Percentiles rank a stretch among this genome's conserved stretches.
Evolutionary conservation across 345 rosid genomes (phyloP).

Genomic region (Ceriops zippeliana): DNA sequence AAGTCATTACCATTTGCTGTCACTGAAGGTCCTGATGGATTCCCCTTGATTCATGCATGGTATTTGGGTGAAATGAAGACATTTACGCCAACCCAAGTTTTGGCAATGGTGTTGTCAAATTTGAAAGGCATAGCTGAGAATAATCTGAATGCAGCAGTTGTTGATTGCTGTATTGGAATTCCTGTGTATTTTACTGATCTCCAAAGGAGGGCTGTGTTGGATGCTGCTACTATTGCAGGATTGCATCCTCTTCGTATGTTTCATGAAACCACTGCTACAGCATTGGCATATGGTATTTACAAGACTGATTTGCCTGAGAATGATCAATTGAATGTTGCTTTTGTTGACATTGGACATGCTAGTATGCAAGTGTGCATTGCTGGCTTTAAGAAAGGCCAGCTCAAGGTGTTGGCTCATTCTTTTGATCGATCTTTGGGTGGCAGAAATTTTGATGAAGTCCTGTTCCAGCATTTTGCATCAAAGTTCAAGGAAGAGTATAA

Average conservation of each 20-base stretch:
- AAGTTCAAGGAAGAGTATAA: constrained; percentile 53
- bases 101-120: constrained; percentile 68
- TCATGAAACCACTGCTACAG: constrained; percentile 66
- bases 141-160: constrained; percentile 38
- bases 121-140: constrained; percentile 56
- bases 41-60: constrained; percentile 39
- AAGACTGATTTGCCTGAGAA: constrained; percentile 47
- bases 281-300: constrained; percentile 70
- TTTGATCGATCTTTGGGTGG: constrained; percentile 56
- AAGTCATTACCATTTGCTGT: constrained; percentile 53
- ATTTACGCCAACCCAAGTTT: constrained; percentile 49
- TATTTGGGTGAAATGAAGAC: constrained; percentile 49
- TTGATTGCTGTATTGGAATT: constrained; percentile 60
- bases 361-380: constrained; percentile 56
- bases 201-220: constrained; percentile 57
- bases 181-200: constrained; percentile 58
- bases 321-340: constrained; percentile 38
- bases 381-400: constrained; percentile 44
- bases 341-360: constrained; percentile 62
- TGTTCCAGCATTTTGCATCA: constrained; percentile 44
- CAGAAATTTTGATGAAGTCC: constrained; percentile 56
- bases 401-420: constrained; percentile 58
- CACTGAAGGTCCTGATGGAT: constrained; percentile 42
- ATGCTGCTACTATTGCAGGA: constrained; percentile 64
- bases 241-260: constrained; percentile 54